Conservation (phyloP, 768 basidiomycete species). For the Lactarius quietus region DNA sequence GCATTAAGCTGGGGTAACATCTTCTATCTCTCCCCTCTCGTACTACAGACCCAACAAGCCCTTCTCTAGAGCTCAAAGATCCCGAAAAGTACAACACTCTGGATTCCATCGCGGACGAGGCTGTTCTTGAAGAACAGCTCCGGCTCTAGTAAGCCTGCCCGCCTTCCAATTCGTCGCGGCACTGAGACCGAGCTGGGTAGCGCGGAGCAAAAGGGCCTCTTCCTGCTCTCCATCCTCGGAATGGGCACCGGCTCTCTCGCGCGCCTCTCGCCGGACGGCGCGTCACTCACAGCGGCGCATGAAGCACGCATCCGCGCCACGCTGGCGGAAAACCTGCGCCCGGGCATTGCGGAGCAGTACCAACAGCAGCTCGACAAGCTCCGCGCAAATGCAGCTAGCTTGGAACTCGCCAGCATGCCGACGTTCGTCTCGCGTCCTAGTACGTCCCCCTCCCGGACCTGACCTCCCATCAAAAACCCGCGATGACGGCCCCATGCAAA, state of each 20-base stretch:
- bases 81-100: constrained; percentile 31
- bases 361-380: constrained; percentile 38
- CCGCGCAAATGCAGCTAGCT: constrained; percentile 29
- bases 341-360: constrained; percentile 41
- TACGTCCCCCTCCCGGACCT: no score
- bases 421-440: constrained; percentile 29
- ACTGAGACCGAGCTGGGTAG: constrained; percentile 21
- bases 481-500: no score
- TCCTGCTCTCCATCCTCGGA: constrained; percentile 31
- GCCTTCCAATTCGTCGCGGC: neutral
- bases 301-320: constrained; percentile 29
- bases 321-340: constrained; percentile 28
- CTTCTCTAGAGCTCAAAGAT: constrained; percentile 32
- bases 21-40: neutral
- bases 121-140: constrained; percentile 31
- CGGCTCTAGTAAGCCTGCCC: constrained; percentile 34
- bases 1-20: constrained; percentile 31
- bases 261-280: constrained; percentile 28
- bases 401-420: constrained; percentile 36
- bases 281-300: constrained; percentile 28
- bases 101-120: constrained; percentile 34
- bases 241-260: constrained; percentile 29
- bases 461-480: no score
- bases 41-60: neutral
- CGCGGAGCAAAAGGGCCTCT: constrained; percentile 28